phyloP scores from a whole-genome alignment of 805 yeast genomes.

The Crinitomyces ghanaensis region DNA sequence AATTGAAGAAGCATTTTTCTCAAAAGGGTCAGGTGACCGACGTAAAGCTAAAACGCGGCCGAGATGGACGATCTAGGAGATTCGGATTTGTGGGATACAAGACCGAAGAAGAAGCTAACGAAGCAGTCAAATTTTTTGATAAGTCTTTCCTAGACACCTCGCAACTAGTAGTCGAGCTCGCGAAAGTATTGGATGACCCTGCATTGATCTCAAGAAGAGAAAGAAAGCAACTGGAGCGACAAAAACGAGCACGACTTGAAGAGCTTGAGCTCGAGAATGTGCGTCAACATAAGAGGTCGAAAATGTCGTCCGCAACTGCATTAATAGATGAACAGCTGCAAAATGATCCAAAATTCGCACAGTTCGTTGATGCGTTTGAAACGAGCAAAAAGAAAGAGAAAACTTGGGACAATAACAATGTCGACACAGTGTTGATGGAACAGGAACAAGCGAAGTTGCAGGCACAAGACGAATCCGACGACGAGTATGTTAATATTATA shows the following conservation, averaged over 20 bases:
- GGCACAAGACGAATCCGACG: conserved; percentile 30
- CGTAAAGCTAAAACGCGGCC: conserved; percentile 69
- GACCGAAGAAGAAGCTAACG: conserved; percentile 59
- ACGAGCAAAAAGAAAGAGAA: too few species aligned
- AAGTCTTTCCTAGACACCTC: conserved; percentile 75
- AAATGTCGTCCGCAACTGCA: not conserved
- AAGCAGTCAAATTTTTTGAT: conserved; percentile 67
- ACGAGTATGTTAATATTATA: conserved; percentile 35
- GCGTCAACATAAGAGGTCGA: conserved; percentile 30
- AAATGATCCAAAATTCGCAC: conserved; percentile 47
- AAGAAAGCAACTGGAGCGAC: conserved; percentile 9
- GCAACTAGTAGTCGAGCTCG: conserved; percentile 64
- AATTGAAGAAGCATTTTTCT: conserved; percentile 54
- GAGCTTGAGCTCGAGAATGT: conserved; percentile 15
- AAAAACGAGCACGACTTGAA: conserved; percentile 18
- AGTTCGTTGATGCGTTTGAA: conserved; percentile 61
- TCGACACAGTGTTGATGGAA: conserved; percentile 37
- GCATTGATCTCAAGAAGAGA: conserved; percentile 30
- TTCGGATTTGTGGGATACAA: conserved; percentile 90
- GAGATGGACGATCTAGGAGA: conserved; percentile 78
- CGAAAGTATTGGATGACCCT: conserved; percentile 80
- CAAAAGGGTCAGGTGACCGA: conserved; percentile 63
- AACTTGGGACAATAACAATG: conserved; percentile 71
- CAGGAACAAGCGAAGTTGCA: conserved; percentile 30
- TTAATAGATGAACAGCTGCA: conserved; percentile 16